Evolutionary conservation across 345 rosid genomes (phyloP).

Genomic region (Firmiana major): DNA sequence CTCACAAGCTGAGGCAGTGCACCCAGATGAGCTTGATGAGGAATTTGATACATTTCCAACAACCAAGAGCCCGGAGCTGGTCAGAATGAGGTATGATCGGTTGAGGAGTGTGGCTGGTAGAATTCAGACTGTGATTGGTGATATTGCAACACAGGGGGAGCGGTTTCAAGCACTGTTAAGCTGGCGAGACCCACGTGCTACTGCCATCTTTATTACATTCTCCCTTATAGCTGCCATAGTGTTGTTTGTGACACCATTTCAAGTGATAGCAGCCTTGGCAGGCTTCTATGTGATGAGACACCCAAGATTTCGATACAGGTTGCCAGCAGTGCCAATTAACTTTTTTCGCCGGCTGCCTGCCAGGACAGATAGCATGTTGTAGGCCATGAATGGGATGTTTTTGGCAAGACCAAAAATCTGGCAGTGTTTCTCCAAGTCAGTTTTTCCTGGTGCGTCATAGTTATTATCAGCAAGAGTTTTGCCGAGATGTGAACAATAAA

Average conservation of each 20-base stretch:
- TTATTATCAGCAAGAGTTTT: neutral
- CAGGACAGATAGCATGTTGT: slow-evolving; percentile 88
- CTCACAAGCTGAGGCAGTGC: slow-evolving; percentile 82
- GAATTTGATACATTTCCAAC: slow-evolving; percentile 94
- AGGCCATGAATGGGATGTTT: slow-evolving; percentile 14
- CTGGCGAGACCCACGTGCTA: slow-evolving; percentile 98
- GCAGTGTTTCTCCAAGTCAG: neutral
- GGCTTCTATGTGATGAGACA: slow-evolving; percentile 84
- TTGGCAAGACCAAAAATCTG: neutral
- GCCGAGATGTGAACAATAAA: neutral
- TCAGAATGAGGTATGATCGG: slow-evolving; percentile 88
- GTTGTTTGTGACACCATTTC: slow-evolving; percentile 88
- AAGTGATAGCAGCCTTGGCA: slow-evolving; percentile 67
- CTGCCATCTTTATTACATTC: slow-evolving; percentile 61
- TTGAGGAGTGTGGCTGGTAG: slow-evolving; percentile 90
- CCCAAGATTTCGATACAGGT: slow-evolving; percentile 81
- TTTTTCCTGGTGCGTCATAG: neutral
- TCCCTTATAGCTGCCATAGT: slow-evolving; percentile 83
- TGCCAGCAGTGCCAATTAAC: slow-evolving; percentile 84
- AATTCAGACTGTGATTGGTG: slow-evolving; percentile 95
- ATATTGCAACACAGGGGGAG: slow-evolving; percentile 94
- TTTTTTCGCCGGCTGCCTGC: slow-evolving; percentile 96
- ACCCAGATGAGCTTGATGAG: slow-evolving; percentile 90
- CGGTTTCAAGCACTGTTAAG: slow-evolving; percentile 79
- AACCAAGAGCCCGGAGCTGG: slow-evolving; percentile 59